Base-by-base conservation (phyloP, 2,329 filamentous ascomycete species). In the Emergomyces pasteurianus region DNA sequence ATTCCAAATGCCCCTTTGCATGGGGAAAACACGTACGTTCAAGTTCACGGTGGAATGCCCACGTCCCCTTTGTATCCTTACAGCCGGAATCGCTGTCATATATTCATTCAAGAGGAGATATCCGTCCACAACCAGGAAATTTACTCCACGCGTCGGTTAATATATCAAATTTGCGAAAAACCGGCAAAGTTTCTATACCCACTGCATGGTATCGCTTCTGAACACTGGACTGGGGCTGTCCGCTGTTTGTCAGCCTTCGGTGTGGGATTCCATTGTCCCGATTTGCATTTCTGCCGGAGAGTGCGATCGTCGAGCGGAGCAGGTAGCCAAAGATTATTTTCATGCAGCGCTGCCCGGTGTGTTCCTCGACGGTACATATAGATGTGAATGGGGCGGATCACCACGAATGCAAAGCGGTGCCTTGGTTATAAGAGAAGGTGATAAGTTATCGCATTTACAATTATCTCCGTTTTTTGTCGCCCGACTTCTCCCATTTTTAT, bases 181-280 rank as follows among this genome's bases (percentile, higher is more conserved):
- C 52, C 31, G 3, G 52, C 52, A 54, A 54, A 40, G 34, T n/a
- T 12, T 14, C 23, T 54, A 54, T 54, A 38, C 52, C 52, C n/a
- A 54, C n/a, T 6, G 18, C n/a, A 21, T 36, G n/a, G n/a, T 38
- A 21, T 18, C 52, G 5, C 38, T 38, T 36, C 34, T 54, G n/a
- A 26, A 12, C n/a, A 9, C 52, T 12, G 18, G n/a, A 23, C 31
- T 38, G 9, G 52, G 31, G 31, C 8, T 34, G 23, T 54, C 34
- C 4, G 6, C 18, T 16, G 10, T n/a, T 12, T 54, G 21, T 54
- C 52, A 38, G 3, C 52, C 52, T 14, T 40, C 31, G n/a, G 76
- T 73, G 23, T 80, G 73, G 46, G 43, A 54, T 31, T 42, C 58
- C 36, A 18, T 40, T 34, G 21, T 58, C 6, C n/a, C 52, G 26